Conservation (phyloP, 306 rosid genomes). For the Echinosophora koreensis region DNA sequence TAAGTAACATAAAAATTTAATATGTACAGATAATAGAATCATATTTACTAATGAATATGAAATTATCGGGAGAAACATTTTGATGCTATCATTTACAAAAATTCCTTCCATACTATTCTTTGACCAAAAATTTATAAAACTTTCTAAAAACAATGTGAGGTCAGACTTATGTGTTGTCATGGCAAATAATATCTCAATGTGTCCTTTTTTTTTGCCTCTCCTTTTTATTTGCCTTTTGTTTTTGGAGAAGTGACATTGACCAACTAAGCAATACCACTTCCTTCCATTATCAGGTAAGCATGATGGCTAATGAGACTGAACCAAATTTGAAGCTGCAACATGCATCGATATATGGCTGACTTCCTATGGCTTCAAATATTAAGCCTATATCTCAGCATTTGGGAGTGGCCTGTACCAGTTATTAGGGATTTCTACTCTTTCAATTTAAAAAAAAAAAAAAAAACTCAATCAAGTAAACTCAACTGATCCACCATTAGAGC, state of each 20-base stretch:
- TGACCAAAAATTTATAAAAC: neutral
- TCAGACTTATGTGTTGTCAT: neutral
- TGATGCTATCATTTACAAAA: neutral
- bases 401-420: neutral
- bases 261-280: slow-evolving; percentile 3
- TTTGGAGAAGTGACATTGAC: neutral
- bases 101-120: neutral
- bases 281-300: neutral
- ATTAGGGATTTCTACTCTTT: neutral
- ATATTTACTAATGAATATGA: slow-evolving; percentile 8
- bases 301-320: slow-evolving; percentile 15
- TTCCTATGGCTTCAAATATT: neutral
- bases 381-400: neutral
- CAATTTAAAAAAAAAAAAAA: slow-evolving; percentile 24
- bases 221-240: neutral
- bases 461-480: slow-evolving; percentile 18
- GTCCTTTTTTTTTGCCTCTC: neutral
- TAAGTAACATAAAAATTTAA: neutral
- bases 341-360: neutral
- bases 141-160: neutral
- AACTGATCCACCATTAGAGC: neutral
- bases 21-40: neutral
- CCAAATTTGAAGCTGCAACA: slow-evolving; percentile 13
- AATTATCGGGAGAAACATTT: neutral
- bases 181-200: neutral